A percentile compares a stretch with the other conserved stretches of the same genome.
Conservation (phyloP, 768 basidiomycete species). For the Tulasnella sp. region DNA sequence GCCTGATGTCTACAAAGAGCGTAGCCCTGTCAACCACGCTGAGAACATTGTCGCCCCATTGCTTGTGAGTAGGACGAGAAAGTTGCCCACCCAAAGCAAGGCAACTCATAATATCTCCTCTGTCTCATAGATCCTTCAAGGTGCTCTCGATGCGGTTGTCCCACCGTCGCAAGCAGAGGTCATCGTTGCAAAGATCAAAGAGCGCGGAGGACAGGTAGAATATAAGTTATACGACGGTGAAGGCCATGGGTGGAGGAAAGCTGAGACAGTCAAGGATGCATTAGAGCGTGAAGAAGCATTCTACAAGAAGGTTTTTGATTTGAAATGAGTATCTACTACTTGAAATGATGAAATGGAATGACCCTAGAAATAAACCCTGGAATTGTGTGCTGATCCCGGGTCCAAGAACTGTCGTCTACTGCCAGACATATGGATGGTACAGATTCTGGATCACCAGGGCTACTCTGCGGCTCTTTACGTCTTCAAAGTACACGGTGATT, state of each 20-base stretch:
- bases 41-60: conserved; percentile 51
- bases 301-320: conserved; percentile 37
- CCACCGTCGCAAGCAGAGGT: conserved; percentile 52
- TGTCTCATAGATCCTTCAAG: conserved; percentile 50
- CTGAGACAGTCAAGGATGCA: conserved; percentile 42
- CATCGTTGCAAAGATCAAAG: conserved; percentile 44
- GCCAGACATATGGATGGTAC: no score
- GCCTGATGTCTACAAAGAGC: conserved; percentile 45
- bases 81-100: background rate
- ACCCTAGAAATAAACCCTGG: background rate
- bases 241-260: conserved; percentile 53
- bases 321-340: no score
- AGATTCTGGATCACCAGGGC: no score
- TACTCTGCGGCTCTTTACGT: no score
- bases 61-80: conserved; percentile 38
- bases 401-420: background rate
- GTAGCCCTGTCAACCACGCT: conserved; percentile 54
- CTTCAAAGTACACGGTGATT: no score
- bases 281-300: conserved; percentile 43
- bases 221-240: conserved; percentile 53
- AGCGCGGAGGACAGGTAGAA: conserved; percentile 42
- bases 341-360: no score
- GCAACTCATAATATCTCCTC: background rate
- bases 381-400: background rate
- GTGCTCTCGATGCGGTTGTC: conserved; percentile 49